Evolutionary conservation across 2,329 filamentous ascomycete species (phyloP).

Genomic region (Colletotrichum sp.): DNA sequence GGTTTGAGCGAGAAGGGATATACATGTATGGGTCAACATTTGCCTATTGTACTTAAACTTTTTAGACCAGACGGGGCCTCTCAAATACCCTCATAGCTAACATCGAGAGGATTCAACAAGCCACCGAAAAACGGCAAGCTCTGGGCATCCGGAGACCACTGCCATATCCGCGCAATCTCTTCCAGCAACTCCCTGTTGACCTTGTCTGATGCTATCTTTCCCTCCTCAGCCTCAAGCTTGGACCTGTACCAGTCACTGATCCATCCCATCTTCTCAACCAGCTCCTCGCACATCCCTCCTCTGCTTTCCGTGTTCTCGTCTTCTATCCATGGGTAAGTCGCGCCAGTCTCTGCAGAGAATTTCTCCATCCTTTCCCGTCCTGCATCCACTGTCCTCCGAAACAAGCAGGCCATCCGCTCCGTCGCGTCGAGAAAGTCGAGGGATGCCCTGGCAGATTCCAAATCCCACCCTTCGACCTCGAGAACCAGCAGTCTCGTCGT

Average conservation of each 20-base stretch:
- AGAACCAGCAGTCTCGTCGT: constrained; percentile 21
- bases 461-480: constrained; percentile 22
- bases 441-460: constrained; percentile 6
- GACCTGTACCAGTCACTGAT: background rate
- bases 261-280: constrained; percentile 3
- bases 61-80: background rate
- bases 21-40: background rate
- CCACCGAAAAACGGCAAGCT: background rate
- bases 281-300: background rate
- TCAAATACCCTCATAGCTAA: background rate
- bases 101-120: background rate
- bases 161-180: background rate
- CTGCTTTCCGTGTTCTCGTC: background rate
- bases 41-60: background rate
- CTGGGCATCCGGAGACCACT: background rate
- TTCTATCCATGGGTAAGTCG: background rate
- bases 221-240: background rate
- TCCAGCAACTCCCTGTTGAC: constrained; percentile 4
- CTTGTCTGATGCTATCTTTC: background rate
- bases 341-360: background rate
- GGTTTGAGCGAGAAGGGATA: background rate
- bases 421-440: constrained; percentile 18
- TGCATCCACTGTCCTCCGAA: background rate
- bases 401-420: background rate
- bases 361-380: background rate